Evolutionary conservation across 2,329 filamentous ascomycete genomes (phyloP).

Genomic region (Neofusicoccum cordaticola): DNA sequence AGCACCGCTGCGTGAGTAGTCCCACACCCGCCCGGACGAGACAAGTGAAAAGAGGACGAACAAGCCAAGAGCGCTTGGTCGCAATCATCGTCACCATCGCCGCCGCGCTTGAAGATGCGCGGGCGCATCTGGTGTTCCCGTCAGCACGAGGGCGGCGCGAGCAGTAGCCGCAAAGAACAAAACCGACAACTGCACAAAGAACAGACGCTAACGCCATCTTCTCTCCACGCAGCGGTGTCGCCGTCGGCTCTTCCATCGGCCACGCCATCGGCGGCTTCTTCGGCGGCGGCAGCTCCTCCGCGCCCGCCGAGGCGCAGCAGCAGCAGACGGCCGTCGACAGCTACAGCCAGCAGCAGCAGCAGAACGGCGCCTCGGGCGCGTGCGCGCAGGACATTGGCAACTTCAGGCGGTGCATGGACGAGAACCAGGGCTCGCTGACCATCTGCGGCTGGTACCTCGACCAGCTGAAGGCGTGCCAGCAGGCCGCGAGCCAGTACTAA

Average conservation of each 20-base stretch:
- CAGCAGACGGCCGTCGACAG: constrained; percentile 38
- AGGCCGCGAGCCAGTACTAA: constrained; percentile 48
- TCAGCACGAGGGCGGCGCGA: too few relatives aligned
- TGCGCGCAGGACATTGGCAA: constrained; percentile 77
- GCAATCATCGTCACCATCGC: not conserved
- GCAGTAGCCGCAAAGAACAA: too few relatives aligned
- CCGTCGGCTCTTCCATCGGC: constrained; percentile 91
- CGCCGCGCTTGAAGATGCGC: not conserved
- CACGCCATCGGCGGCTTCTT: constrained; percentile 92
- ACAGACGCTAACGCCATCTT: too few relatives aligned
- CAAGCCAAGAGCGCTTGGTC: not conserved
- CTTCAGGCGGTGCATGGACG: constrained; percentile 96
- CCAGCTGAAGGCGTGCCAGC: constrained; percentile 66
- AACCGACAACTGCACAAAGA: too few relatives aligned
- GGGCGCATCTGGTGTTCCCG: too few relatives aligned
- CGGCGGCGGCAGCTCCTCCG: constrained; percentile 63
- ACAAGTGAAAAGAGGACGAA: not conserved
- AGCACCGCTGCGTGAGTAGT: constrained; percentile 88
- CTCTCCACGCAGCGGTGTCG: constrained; percentile 72
- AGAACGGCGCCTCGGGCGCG: constrained; percentile 29
- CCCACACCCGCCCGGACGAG: not conserved
- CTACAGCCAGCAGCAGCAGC: constrained; percentile 51
- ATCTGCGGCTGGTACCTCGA: constrained; percentile 99
- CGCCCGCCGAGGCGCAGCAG: constrained; percentile 46
- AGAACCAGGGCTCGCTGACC: constrained; percentile 88